Evolutionary conservation across 441 rosid species (phyloP).

Genomic region (Biscutella laevigata): DNA sequence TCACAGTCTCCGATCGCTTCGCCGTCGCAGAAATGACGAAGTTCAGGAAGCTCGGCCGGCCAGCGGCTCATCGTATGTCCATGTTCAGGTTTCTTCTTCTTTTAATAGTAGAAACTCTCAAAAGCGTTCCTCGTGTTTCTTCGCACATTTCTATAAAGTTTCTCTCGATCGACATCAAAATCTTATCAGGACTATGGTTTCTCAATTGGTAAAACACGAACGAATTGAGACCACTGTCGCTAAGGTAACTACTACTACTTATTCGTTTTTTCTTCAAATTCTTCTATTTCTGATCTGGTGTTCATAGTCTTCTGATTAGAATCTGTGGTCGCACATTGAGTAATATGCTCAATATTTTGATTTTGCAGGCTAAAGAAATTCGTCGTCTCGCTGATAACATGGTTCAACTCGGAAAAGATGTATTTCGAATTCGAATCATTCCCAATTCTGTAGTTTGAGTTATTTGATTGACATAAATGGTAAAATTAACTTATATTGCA

Average conservation of each 20-base stretch:
- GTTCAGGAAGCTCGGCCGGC: slow-evolving; percentile 70
- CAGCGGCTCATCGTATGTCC: slow-evolving; percentile 68
- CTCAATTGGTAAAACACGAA: slow-evolving; percentile 87
- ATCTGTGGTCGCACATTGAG: not conserved
- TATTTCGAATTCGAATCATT: not conserved
- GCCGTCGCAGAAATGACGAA: slow-evolving; percentile 47
- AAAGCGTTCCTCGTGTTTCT: not conserved
- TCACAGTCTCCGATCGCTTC: slow-evolving; percentile 1
- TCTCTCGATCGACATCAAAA: not conserved
- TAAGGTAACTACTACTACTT: slow-evolving; percentile 39
- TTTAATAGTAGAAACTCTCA: not conserved
- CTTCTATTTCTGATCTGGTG: not conserved
- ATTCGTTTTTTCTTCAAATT: not conserved
- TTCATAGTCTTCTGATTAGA: slow-evolving; percentile 11
- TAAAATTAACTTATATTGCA: not conserved
- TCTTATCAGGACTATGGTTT: slow-evolving; percentile 64
- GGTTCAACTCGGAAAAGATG: slow-evolving; percentile 89
- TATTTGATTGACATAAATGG: not conserved
- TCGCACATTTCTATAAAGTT: not conserved
- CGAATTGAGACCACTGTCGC: slow-evolving; percentile 86
- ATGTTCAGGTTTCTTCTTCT: slow-evolving; percentile 57
- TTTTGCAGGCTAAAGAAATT: slow-evolving; percentile 65
- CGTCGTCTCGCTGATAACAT: slow-evolving; percentile 84
- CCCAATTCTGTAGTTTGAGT: too few species aligned
- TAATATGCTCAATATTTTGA: too few species aligned